Conservation (phyloP, 148 eudicot species). For the Nepenthes gracilis region DNA sequence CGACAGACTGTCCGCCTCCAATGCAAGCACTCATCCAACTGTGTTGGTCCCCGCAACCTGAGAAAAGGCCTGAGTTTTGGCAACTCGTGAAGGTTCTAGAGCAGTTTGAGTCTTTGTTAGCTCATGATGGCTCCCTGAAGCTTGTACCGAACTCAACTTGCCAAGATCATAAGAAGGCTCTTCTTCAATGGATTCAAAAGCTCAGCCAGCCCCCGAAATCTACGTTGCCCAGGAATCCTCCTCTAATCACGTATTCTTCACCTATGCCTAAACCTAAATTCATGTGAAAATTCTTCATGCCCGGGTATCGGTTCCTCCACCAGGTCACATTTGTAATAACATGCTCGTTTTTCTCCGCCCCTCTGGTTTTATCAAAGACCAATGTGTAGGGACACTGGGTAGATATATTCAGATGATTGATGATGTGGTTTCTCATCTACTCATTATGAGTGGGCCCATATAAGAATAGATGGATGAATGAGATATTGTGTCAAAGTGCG, state of each 20-base stretch:
- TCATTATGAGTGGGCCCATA: too few relatives aligned
- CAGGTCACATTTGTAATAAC: too few relatives aligned
- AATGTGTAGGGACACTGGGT: too few relatives aligned
- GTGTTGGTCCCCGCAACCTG: constrained; percentile 54
- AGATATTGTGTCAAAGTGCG: too few relatives aligned
- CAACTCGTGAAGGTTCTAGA: constrained; percentile 60
- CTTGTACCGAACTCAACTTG: constrained; percentile 19
- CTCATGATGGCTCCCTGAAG: constrained; percentile 44
- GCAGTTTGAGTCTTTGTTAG: constrained; percentile 40
- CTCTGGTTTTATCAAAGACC: too few relatives aligned
- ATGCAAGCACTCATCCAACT: constrained; percentile 50
- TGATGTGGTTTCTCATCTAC: too few relatives aligned
- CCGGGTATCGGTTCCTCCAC: too few relatives aligned
- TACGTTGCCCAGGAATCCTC: too few relatives aligned
- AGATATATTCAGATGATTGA: too few relatives aligned
- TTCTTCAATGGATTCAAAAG: constrained; percentile 36
- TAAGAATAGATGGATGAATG: too few relatives aligned
- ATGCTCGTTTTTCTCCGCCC: too few relatives aligned
- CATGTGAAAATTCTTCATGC: neutral
- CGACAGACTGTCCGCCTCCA: constrained; percentile 39
- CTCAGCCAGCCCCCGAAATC: neutral
- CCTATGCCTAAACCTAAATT: constrained; percentile 12
- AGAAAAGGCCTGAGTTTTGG: constrained; percentile 68
- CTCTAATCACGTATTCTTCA: neutral
- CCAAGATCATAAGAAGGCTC: constrained; percentile 39